A percentile compares a stretch with the other conserved stretches of the same genome.
Conservation (phyloP, 495 filamentous ascomycete genomes). For the Aspergillus haitiensis region DNA sequence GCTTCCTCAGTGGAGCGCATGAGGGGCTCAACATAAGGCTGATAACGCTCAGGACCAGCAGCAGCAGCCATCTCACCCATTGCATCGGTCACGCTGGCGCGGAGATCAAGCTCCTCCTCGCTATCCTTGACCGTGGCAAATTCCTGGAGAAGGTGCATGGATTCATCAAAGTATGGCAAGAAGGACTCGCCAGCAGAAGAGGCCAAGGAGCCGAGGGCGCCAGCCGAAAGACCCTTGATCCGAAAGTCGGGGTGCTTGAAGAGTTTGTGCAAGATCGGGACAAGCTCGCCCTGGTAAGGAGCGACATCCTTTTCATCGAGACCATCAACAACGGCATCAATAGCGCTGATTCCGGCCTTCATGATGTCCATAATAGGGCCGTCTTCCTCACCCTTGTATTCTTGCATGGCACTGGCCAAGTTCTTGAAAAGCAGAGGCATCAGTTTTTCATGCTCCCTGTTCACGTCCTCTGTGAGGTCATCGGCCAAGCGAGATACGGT, state of each 20-base stretch:
- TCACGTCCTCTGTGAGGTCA: constrained; percentile 86
- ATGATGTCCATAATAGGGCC: constrained; percentile 73
- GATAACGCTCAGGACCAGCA: constrained; percentile 82
- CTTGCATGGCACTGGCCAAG: constrained; percentile 72
- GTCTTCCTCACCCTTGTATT: constrained; percentile 61
- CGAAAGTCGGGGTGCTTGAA: constrained; percentile 81
- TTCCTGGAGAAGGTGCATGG: constrained; percentile 79
- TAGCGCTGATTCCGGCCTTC: constrained; percentile 83
- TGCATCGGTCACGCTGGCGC: constrained; percentile 83
- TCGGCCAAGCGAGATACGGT: constrained; percentile 86
- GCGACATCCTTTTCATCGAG: constrained; percentile 80
- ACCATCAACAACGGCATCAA: constrained; percentile 88
- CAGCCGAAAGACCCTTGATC: constrained; percentile 83
- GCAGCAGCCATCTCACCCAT: constrained; percentile 90
- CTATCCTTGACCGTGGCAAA: constrained; percentile 85
- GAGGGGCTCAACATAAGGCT: constrained; percentile 83
- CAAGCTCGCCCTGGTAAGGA: constrained; percentile 76
- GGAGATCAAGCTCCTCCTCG: constrained; percentile 85
- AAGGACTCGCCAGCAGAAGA: constrained; percentile 79
- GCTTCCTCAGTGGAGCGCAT: constrained; percentile 92
- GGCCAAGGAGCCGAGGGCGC: constrained; percentile 87
- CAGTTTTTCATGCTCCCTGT: constrained; percentile 75
- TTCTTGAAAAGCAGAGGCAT: constrained; percentile 85
- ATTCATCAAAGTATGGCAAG: constrained; percentile 82
- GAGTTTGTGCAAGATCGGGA: constrained; percentile 78